Percentiles rank a stretch among this genome's conserved stretches.
Conservation (phyloP, 345 rosid genomes). For the Dimocarpus longan region DNA sequence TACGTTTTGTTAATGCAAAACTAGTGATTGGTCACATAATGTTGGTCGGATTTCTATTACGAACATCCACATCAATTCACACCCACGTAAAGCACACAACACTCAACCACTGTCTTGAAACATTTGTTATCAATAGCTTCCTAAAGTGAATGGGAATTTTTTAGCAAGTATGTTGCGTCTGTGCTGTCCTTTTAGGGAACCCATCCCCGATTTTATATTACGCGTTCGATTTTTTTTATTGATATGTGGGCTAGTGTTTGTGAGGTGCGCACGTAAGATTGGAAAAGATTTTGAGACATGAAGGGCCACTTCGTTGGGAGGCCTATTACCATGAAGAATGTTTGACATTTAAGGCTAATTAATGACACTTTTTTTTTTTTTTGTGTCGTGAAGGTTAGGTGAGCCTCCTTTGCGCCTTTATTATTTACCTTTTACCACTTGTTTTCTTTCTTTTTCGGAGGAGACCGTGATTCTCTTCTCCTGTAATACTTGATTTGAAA, state of each 20-base stretch:
- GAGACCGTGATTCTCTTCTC: too few relatives aligned
- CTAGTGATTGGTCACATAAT: not conserved
- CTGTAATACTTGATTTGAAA: too few relatives aligned
- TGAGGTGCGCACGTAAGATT: too few relatives aligned
- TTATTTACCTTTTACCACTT: too few relatives aligned
- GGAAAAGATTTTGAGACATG: not conserved
- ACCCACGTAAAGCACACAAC: constrained; percentile 13
- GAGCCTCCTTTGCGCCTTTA: constrained; percentile 5
- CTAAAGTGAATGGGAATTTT: constrained; percentile 20
- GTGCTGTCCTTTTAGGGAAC: constrained; percentile 44
- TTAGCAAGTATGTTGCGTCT: constrained; percentile 24
- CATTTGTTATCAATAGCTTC: constrained; percentile 1
- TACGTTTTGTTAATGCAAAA: constrained; percentile 17
- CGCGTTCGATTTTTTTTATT: constrained; percentile 11
- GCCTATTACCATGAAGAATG: not conserved
- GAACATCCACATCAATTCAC: constrained; percentile 37
- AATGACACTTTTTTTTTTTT: constrained; percentile 23
- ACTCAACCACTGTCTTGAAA: not conserved
- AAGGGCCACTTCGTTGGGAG: not conserved
- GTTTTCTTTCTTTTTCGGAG: not conserved
- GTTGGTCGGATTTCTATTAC: constrained; percentile 39
- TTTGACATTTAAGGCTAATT: constrained; percentile 9
- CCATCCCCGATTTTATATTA: constrained; percentile 18
- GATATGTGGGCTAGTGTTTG: constrained; percentile 4
- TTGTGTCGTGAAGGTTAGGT: constrained; percentile 7